These are phyloP conservation scores for Rachicladosporium sp. DNA, from an alignment of 2,329 filamentous ascomycete species.

Conservation along the genomic window DNA sequence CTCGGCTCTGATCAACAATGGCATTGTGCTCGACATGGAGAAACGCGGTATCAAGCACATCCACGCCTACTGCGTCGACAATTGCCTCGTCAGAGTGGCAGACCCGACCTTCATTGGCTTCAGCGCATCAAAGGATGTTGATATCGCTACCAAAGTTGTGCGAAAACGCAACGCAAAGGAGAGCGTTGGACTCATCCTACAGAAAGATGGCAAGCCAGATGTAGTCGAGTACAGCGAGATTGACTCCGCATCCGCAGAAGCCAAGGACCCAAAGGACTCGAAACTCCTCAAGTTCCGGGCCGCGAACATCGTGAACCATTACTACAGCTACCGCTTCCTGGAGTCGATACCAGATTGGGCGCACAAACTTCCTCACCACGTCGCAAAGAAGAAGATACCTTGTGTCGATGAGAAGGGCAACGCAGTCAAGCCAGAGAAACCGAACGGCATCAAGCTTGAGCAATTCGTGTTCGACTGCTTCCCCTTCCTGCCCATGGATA, in stretches of 20 bases:
- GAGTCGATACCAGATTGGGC: conserved; percentile 81
- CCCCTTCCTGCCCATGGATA: conserved; percentile 69
- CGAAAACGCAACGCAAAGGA: conserved; percentile 95
- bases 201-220: conserved; percentile 90
- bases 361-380: conserved; percentile 80
- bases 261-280: conserved; percentile 67
- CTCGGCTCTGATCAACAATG: conserved; percentile 70
- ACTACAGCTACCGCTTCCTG: conserved; percentile 91
- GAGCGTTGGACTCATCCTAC: conserved; percentile 84
- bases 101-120: conserved; percentile 95
- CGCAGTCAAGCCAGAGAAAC: conserved; percentile 78
- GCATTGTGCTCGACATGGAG: conserved; percentile 76
- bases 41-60: conserved; percentile 86
- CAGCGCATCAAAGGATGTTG: conserved; percentile 72
- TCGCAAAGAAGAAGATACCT: conserved; percentile 97
- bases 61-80: conserved; percentile 96
- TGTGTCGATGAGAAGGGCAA: conserved; percentile 63
- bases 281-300: conserved; percentile 88
- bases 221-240: conserved; percentile 99
- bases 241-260: conserved; percentile 75
- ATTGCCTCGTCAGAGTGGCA: conserved; percentile 97
- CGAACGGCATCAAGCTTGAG: conserved; percentile 97
- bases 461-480: conserved; percentile 99
- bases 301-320: conserved; percentile 99
- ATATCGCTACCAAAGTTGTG: conserved; percentile 98